A percentile compares a stretch with the other conserved stretches of the same genome.
These are phyloP conservation scores for Naegleria fowleri DNA, from an alignment of 208 protist genomes.

Conservation along the genomic window DNA sequence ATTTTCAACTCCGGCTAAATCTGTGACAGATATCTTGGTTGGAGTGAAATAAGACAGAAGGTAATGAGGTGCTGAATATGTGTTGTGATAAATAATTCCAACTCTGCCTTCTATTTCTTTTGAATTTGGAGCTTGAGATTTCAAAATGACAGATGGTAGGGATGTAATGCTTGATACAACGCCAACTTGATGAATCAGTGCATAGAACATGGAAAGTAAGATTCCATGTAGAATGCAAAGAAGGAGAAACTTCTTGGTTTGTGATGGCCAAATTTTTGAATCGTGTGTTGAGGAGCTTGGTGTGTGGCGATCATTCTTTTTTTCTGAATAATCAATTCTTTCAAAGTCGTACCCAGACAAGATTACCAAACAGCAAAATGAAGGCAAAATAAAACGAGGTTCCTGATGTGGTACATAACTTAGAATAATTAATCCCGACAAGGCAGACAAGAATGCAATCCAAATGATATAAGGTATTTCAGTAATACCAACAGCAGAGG, in stretches of 20 bases:
- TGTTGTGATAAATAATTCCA: background rate
- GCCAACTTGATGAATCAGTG: background rate
- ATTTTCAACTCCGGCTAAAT: background rate
- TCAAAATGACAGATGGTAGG: background rate
- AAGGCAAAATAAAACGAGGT: constrained; percentile 3
- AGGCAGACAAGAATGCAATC: background rate
- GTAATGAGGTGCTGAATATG: background rate
- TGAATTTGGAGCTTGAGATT: background rate
- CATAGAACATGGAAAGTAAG: background rate
- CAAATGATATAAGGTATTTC: background rate
- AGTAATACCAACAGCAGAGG: background rate
- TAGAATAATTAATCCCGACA: background rate
- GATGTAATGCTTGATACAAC: background rate
- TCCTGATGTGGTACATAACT: constrained; percentile 9
- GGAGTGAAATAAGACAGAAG: background rate
- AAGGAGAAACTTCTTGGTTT: background rate
- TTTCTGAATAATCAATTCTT: background rate
- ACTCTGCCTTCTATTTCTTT: background rate
- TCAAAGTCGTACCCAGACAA: background rate
- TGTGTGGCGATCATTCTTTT: background rate
- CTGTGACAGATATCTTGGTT: background rate
- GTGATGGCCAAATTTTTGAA: background rate
- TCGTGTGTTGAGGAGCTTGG: background rate
- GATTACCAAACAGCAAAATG: background rate
- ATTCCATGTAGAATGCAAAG: background rate